These are phyloP conservation scores for Sequoiadendron giganteum DNA, from an alignment of 75 land plant genomes.

Conservation along the genomic window DNA sequence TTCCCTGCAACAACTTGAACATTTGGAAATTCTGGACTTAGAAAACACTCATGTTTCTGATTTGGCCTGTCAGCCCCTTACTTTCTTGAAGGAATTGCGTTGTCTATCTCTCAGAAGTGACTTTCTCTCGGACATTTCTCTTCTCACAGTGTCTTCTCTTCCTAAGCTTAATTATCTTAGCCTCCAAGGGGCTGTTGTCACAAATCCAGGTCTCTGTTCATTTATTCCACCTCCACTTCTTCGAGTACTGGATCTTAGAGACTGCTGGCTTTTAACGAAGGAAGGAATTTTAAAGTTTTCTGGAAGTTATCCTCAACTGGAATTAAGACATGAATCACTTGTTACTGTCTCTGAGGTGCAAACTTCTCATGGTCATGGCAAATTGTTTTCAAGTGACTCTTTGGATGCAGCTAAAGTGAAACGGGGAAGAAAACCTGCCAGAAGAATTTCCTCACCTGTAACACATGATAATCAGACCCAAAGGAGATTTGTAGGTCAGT, in stretches of 20 bases:
- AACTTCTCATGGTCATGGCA: not conserved
- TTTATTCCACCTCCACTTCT: constrained; percentile 63
- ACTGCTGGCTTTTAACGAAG: constrained; percentile 81
- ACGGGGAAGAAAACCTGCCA: not conserved
- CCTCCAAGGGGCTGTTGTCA: constrained; percentile 66
- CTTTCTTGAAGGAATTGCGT: constrained; percentile 36
- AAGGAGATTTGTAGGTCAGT: constrained; percentile 16
- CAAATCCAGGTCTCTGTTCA: constrained; percentile 46
- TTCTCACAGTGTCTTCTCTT: constrained; percentile 48
- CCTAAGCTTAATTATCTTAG: constrained; percentile 50
- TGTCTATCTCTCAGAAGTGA: constrained; percentile 57
- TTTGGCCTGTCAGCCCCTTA: constrained; percentile 33
- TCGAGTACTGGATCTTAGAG: constrained; percentile 62
- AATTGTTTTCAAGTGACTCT: not conserved
- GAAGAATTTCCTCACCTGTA: constrained; percentile 12
- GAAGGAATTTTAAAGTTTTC: constrained; percentile 48
- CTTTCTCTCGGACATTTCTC: constrained; percentile 57
- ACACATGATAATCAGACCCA: constrained; percentile 6
- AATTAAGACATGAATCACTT: constrained; percentile 53
- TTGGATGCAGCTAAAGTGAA: not conserved
- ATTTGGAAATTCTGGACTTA: constrained; percentile 64
- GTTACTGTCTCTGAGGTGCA: not conserved
- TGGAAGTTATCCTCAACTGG: constrained; percentile 43
- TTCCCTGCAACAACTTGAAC: constrained; percentile 39
- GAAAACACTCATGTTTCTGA: constrained; percentile 59